Evolutionary conservation across 1,284 basidiomycete genomes (phyloP).

Genomic region (Hemileia vastatrix): DNA sequence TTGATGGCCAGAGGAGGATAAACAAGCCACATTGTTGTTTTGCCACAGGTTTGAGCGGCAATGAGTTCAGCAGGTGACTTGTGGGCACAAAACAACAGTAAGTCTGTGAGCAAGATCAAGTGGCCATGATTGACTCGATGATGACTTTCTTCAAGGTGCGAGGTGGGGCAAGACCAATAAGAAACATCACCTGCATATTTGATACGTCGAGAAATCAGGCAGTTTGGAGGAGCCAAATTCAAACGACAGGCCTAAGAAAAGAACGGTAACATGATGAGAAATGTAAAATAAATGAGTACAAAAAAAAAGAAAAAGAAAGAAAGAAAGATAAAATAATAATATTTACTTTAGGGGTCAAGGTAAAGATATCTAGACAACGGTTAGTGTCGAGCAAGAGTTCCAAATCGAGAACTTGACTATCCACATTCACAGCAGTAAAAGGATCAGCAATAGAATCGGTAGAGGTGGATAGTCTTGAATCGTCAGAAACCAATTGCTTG

Average conservation of each 20-base stretch:
- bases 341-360: slow-evolving; percentile 81
- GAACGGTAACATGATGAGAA: neutral
- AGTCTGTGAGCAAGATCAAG: slow-evolving; percentile 48
- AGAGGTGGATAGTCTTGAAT: no score
- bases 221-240: slow-evolving; percentile 17
- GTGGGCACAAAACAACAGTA: slow-evolving; percentile 45
- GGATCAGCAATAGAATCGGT: no score
- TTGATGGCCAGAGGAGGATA: slow-evolving; percentile 95
- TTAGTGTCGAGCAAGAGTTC: slow-evolving; percentile 71
- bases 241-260: neutral
- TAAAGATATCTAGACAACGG: slow-evolving; percentile 82
- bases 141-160: no score
- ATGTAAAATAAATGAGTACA: slow-evolving; percentile 1
- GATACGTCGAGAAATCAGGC: slow-evolving; percentile 6
- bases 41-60: no score
- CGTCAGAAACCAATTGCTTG: no score
- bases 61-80: no score
- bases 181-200: neutral
- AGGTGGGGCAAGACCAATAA: slow-evolving; percentile 5
- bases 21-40: slow-evolving; percentile 74
- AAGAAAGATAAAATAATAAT: neutral
- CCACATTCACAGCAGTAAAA: no score
- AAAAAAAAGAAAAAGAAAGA: no score
- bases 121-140: slow-evolving; percentile 39
- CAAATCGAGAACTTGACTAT: slow-evolving; percentile 58